Base-by-base conservation (phyloP, 345 rosid species). In the Alliaria petiolata region DNA sequence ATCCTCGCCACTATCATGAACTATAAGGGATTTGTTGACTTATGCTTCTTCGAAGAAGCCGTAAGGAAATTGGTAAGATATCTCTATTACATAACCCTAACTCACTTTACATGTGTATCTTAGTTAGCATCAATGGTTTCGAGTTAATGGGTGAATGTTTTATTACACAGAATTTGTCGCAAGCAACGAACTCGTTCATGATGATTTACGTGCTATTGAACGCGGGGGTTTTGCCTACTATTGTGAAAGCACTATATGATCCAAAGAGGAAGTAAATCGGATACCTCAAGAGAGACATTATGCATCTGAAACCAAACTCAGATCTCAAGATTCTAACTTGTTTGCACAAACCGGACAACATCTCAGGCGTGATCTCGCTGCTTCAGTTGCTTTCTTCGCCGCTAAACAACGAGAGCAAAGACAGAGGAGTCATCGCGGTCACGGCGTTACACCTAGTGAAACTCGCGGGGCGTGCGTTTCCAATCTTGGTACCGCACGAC, bases 281-380 rank as follows among this genome's bases (percentile, higher is more conserved):
- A 33, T 64, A 84, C 78, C 54, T 77, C 50, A 76, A 66, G 61
- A 72, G 86, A 68, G 77, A 72, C 69, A 51, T 88, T 11, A 67
- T 73, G 65, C 67, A 68, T 38, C 14, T 65, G 31, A 78, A 70
- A 68, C 39, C 70, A 12, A 28, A 62, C 8, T 39, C 81, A 7
- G 84, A 76, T 69, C 82, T 84, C 14, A 75, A 75, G 28, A 46
- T 90, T n/a, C 78, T 90, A 19, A 40, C 85, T 8, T 85, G 90
- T 60, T 80, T 88, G 57, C 87, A 85, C 72, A 67, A 61, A 63
- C 79, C 83, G 0, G 81, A 80, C 34, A 71, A 86, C 67, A 80
- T 83, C 25, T 35, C 51, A 3, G 30, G 79, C 3, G 16, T 58
- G 6, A 74, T 79, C 38, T 73, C 78, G 20, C 31, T 88, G 3